Evolutionary conservation across 2,329 filamentous ascomycete genomes (phyloP).

Genomic region (Aspergillus tanneri): DNA sequence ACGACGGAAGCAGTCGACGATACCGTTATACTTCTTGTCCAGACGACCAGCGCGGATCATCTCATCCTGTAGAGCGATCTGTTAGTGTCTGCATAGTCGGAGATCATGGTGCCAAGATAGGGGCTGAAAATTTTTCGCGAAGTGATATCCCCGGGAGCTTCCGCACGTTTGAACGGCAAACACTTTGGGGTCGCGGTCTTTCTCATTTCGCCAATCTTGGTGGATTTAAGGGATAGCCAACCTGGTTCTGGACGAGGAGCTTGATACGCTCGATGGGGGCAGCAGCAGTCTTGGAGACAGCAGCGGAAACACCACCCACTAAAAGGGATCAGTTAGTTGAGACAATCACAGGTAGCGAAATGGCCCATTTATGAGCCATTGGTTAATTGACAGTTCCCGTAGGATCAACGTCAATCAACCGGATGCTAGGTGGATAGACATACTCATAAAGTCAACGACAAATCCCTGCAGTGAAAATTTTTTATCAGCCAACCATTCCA

Average conservation of each 20-base stretch:
- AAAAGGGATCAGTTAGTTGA: conserved; percentile 47
- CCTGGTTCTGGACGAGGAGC: conserved; percentile 99
- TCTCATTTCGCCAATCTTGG: background rate
- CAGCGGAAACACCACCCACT: conserved; percentile 99
- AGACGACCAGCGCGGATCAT: conserved; percentile 99
- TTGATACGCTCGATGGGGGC: conserved; percentile 99
- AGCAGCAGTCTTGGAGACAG: conserved; percentile 99
- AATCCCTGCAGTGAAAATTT: conserved; percentile 70
- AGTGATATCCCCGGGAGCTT: background rate
- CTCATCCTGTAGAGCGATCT: conserved; percentile 72
- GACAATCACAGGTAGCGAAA: background rate
- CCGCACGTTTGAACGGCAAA: too few species aligned
- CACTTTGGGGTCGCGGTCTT: too few species aligned
- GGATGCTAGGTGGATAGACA: conserved; percentile 47
- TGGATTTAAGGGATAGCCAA: conserved; percentile 53
- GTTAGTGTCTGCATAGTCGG: background rate
- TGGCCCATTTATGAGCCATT: conserved; percentile 6
- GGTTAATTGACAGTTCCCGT: conserved; percentile 10
- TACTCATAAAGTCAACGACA: conserved; percentile 98
- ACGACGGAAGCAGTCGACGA: conserved; percentile 91
- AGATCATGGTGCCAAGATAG: background rate
- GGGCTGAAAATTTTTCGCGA: conserved; percentile 13
- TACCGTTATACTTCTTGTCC: conserved; percentile 93
- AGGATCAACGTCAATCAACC: conserved; percentile 8
- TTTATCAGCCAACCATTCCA: conserved; percentile 29